A percentile compares a stretch with the other conserved stretches of the same genome.
Evolutionary conservation across 2,329 filamentous ascomycete genomes (phyloP).

Genomic region (Xylariales sp.): DNA sequence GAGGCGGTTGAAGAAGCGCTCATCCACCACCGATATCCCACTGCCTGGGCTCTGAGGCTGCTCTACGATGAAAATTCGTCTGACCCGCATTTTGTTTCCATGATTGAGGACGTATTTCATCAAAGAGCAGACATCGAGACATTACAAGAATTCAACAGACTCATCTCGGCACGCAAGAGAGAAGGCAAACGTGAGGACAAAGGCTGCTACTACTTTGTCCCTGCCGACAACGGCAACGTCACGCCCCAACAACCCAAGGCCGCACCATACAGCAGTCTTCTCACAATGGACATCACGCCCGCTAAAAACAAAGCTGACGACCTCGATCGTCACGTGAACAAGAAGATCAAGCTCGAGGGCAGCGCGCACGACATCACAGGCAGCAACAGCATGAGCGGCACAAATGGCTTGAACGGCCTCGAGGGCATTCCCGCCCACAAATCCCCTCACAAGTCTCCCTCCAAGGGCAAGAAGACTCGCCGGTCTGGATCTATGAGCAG

Average conservation of each 20-base stretch:
- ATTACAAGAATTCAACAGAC: conserved; percentile 44
- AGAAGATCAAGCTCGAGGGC: conserved; percentile 24
- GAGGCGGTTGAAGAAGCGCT: conserved; percentile 55
- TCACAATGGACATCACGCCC: conserved; percentile 34
- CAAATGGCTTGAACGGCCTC: conserved; percentile 1
- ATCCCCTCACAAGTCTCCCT: conserved; percentile 13
- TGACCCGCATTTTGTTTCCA: conserved; percentile 47
- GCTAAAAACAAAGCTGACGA: conserved; percentile 13
- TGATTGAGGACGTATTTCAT: conserved; percentile 54
- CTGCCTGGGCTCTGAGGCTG: conserved; percentile 56
- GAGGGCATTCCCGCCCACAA: conserved; percentile 15
- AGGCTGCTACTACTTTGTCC: conserved; percentile 50
- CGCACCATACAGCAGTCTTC: conserved; percentile 46
- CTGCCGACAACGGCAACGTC: conserved; percentile 38
- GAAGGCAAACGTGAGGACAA: conserved; percentile 51
- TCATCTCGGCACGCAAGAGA: conserved; percentile 50
- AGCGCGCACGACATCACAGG: background rate
- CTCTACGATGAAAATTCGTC: conserved; percentile 54
- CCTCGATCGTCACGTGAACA: conserved; percentile 22
- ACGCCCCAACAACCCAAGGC: conserved; percentile 41
- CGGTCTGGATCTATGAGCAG: conserved; percentile 26
- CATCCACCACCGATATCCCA: conserved; percentile 52
- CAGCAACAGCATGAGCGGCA: background rate
- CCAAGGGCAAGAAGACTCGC: conserved; percentile 18
- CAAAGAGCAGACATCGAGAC: conserved; percentile 52